A percentile compares a stretch with the other conserved stretches of the same genome.
These are phyloP conservation scores for Pythium biforme DNA, from an alignment of 352 stramenopile species.

Conservation along the genomic window DNA sequence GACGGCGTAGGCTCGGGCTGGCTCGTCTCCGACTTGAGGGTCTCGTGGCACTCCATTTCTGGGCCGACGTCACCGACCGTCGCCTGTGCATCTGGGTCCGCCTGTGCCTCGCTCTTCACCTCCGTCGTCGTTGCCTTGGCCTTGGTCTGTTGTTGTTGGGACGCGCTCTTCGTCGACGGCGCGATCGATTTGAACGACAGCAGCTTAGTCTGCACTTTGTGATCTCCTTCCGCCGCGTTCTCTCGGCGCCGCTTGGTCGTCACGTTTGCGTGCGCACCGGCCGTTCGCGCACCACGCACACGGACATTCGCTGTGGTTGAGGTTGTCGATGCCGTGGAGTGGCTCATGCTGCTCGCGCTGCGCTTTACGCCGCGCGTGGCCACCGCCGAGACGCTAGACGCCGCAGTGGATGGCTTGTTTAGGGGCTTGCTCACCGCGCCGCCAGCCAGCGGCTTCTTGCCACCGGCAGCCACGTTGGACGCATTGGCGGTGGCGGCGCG, in stretches of 20 bases:
- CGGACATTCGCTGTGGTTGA: constrained; percentile 1
- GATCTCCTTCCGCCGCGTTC: constrained; percentile 30
- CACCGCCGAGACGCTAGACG: too few relatives aligned
- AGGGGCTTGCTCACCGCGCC: constrained; percentile 12
- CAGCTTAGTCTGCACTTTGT: constrained; percentile 69
- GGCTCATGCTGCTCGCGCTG: constrained; percentile 2
- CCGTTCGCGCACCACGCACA: not conserved
- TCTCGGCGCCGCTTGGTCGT: constrained; percentile 33
- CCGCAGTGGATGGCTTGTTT: not conserved
- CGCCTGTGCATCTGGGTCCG: not conserved
- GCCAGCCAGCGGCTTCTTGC: constrained; percentile 29
- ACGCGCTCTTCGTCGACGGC: constrained; percentile 19
- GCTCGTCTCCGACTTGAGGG: constrained; percentile 16
- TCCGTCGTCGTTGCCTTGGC: not conserved
- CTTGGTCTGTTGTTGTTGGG: constrained; percentile 17
- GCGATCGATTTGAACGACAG: constrained; percentile 54
- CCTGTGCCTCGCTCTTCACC: not conserved
- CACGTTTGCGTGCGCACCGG: not conserved
- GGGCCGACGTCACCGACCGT: too few relatives aligned
- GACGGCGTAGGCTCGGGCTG: constrained; percentile 10
- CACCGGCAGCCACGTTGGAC: constrained; percentile 11
- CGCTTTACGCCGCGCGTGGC: constrained; percentile 14
- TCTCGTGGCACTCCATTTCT: constrained; percentile 22
- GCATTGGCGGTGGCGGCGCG: constrained; percentile 27
- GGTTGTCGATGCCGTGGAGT: not conserved